phyloP scores from a whole-genome alignment of 2,329 filamentous ascomycete genomes.

The Xylaria hypoxylon region DNA sequence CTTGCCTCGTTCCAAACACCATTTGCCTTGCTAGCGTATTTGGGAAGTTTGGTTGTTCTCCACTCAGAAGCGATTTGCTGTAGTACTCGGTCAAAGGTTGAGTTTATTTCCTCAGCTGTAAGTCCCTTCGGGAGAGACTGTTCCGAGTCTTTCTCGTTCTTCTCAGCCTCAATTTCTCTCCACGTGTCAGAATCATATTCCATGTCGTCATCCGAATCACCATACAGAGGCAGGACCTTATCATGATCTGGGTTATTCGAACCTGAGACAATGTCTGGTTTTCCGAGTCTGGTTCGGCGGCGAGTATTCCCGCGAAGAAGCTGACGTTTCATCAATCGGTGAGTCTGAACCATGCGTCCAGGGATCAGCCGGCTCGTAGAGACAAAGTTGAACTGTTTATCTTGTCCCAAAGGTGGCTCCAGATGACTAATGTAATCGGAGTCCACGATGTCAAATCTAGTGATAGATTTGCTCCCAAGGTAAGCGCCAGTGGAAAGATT shows the following conservation, averaged over 20 bases:
- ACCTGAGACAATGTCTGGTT: slow-evolving; percentile 47
- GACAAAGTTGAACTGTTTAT: slow-evolving; percentile 36
- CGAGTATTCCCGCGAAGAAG: slow-evolving; percentile 33
- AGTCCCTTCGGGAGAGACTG: slow-evolving; percentile 50
- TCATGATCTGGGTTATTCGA: slow-evolving; percentile 51
- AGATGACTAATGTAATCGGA: slow-evolving; percentile 9
- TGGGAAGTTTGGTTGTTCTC: slow-evolving; percentile 68
- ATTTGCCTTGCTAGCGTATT: slow-evolving; percentile 67
- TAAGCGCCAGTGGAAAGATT: slow-evolving; percentile 35
- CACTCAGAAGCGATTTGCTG: slow-evolving; percentile 64
- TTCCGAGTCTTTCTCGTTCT: slow-evolving; percentile 46
- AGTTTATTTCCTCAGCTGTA: slow-evolving; percentile 60
- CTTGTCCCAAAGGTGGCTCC: slow-evolving; percentile 12
- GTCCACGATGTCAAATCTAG: slow-evolving; percentile 45
- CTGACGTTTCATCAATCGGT: slow-evolving; percentile 44
- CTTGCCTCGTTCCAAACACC: slow-evolving; percentile 70
- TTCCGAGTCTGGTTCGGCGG: slow-evolving; percentile 29
- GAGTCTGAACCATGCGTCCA: slow-evolving; percentile 45
- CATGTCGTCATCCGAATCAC: slow-evolving; percentile 64
- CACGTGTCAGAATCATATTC: slow-evolving; percentile 70
- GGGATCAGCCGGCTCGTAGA: slow-evolving; percentile 19
- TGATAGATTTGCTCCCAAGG: slow-evolving; percentile 45
- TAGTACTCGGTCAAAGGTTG: slow-evolving; percentile 66
- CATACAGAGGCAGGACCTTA: slow-evolving; percentile 62
- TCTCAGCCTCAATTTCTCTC: slow-evolving; percentile 71